Percentiles rank a stretch among this genome's conserved stretches.
Evolutionary conservation across 2,329 filamentous ascomycete species (phyloP).

Genomic region (Penicillium fuscoglaucum): DNA sequence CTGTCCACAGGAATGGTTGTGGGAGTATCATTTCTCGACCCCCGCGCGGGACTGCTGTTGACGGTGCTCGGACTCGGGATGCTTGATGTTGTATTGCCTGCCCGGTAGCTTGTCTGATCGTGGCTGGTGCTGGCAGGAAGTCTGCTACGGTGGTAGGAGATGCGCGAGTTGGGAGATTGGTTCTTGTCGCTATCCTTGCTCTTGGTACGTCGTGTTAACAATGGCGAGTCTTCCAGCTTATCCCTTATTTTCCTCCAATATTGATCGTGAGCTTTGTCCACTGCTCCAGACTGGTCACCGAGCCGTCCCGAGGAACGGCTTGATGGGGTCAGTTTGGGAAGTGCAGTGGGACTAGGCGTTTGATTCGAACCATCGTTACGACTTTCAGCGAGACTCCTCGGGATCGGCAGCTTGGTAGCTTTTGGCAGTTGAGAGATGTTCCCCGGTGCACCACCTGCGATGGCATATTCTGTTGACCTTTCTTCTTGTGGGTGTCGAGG

Average conservation of each 20-base stretch:
- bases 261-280: slow-evolving; percentile 29
- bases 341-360: slow-evolving; percentile 15
- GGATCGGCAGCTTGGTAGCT: slow-evolving; percentile 33
- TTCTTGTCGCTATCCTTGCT: slow-evolving; percentile 26
- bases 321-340: slow-evolving; percentile 14
- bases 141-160: slow-evolving; percentile 24
- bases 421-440: slow-evolving; percentile 19
- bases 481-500: slow-evolving; percentile 6
- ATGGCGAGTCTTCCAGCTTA: slow-evolving; percentile 28
- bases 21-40: slow-evolving; percentile 16
- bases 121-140: slow-evolving; percentile 8
- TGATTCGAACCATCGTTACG: slow-evolving; percentile 18
- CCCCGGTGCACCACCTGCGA: slow-evolving; percentile 9
- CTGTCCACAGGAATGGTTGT: slow-evolving; percentile 6
- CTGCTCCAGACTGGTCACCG: slow-evolving; percentile 9
- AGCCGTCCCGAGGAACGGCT: slow-evolving; percentile 13
- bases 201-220: slow-evolving; percentile 12
- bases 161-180: slow-evolving; percentile 21
- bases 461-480: slow-evolving; percentile 10
- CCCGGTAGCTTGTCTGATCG: slow-evolving; percentile 18
- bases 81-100: slow-evolving; percentile 38
- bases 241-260: slow-evolving; percentile 32
- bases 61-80: slow-evolving; percentile 40
- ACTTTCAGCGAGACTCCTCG: slow-evolving; percentile 24
- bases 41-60: slow-evolving; percentile 22